phyloP scores from a whole-genome alignment of 495 filamentous ascomycete genomes.

The Penicillium argentinense region DNA sequence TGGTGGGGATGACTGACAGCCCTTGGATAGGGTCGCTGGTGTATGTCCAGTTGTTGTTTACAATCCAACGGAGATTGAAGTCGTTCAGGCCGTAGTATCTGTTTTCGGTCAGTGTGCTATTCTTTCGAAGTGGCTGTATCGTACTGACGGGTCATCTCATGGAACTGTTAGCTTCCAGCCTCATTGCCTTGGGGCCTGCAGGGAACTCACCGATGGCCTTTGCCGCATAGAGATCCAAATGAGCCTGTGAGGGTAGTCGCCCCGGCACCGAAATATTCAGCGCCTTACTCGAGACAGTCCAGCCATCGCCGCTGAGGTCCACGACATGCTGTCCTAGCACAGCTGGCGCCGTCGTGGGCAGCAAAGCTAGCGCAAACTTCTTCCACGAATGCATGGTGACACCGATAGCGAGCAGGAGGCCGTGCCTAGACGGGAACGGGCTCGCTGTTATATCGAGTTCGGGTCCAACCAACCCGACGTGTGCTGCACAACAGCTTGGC shows the following conservation, averaged over 20 bases:
- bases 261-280: constrained; percentile 58
- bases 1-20: constrained; percentile 37
- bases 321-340: constrained; percentile 39
- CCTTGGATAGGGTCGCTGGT: constrained; percentile 48
- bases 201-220: constrained; percentile 46
- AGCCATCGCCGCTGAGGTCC: constrained; percentile 51
- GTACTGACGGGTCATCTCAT: constrained; percentile 51
- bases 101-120: constrained; percentile 2
- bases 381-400: constrained; percentile 22
- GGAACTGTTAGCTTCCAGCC: constrained; percentile 6
- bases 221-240: constrained; percentile 58
- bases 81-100: constrained; percentile 60
- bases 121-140: neutral
- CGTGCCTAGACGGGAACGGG: neutral
- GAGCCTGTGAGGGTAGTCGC: constrained; percentile 60
- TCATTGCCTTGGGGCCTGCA: no score
- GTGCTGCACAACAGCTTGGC: neutral
- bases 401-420: neutral
- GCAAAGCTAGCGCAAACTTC: constrained; percentile 9
- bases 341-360: constrained; percentile 14
- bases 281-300: constrained; percentile 55
- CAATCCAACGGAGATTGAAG: constrained; percentile 62
- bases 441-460: neutral
- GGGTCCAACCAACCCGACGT: constrained; percentile 3
- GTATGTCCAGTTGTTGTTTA: constrained; percentile 63